Evolutionary conservation across 352 stramenopile species (phyloP).

Genomic region (Phytophthora foliorum): DNA sequence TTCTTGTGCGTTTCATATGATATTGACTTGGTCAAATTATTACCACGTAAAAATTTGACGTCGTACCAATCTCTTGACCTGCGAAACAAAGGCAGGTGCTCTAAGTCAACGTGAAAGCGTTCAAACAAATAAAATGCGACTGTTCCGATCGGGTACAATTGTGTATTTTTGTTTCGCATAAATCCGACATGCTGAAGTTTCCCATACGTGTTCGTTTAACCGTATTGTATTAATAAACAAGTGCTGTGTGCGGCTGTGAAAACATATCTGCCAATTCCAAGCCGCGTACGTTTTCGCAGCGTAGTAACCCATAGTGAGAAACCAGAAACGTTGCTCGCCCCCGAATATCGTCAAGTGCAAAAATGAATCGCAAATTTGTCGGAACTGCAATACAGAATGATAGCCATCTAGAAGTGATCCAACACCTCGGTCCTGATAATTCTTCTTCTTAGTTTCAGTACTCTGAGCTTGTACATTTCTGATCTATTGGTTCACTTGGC

Average conservation of each 20-base stretch:
- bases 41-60: slow-evolving; percentile 13
- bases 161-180: slow-evolving; percentile 26
- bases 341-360: slow-evolving; percentile 5
- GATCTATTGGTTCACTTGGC: slow-evolving; percentile 16
- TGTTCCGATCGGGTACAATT: too few species aligned
- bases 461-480: slow-evolving; percentile 18
- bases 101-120: slow-evolving; percentile 8
- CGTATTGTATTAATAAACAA: slow-evolving; percentile 26
- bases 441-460: slow-evolving; percentile 14
- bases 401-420: slow-evolving; percentile 16
- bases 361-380: slow-evolving; percentile 19
- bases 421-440: slow-evolving; percentile 10
- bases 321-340: slow-evolving; percentile 7
- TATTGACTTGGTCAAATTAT: slow-evolving; percentile 6
- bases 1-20: slow-evolving; percentile 17
- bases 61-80: slow-evolving; percentile 5
- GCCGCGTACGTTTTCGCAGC: slow-evolving; percentile 24
- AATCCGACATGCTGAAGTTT: slow-evolving; percentile 19
- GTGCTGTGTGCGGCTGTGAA: not conserved
- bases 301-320: slow-evolving; percentile 21
- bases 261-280: slow-evolving; percentile 19
- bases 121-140: too few species aligned
- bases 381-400: slow-evolving; percentile 2
- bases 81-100: slow-evolving; percentile 7
- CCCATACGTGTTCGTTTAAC: slow-evolving; percentile 22